These are phyloP conservation scores for Fusarium sp. DNA, from an alignment of 2,329 filamentous ascomycete genomes.

Conservation along the genomic window DNA sequence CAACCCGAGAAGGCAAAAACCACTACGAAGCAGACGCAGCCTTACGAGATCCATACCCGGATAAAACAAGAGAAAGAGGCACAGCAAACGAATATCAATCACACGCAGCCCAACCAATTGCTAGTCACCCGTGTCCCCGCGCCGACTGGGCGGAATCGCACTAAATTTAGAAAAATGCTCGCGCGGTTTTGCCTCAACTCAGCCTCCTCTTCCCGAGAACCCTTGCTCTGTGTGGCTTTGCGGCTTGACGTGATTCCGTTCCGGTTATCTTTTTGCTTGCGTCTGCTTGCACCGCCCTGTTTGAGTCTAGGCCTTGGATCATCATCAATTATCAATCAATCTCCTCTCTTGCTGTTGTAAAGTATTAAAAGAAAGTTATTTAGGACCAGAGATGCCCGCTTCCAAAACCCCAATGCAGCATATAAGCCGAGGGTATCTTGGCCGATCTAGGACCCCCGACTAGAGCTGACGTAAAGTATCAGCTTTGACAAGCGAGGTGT, in stretches of 20 bases:
- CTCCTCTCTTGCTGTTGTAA: background rate
- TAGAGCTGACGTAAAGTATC: background rate
- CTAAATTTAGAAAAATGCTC: constrained; percentile 43
- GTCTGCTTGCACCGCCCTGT: constrained; percentile 11
- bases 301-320: background rate
- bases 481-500: background rate
- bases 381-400: background rate
- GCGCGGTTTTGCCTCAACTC: constrained; percentile 36
- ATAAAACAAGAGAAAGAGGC: background rate
- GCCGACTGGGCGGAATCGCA: constrained; percentile 17
- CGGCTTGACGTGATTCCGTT: constrained; percentile 24
- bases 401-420: background rate
- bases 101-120: constrained; percentile 31
- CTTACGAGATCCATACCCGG: background rate
- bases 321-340: background rate
- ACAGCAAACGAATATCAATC: background rate
- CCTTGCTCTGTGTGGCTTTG: background rate
- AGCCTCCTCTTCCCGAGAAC: constrained; percentile 23
- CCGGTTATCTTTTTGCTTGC: constrained; percentile 1
- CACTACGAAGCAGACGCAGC: background rate
- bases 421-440: background rate
- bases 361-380: background rate
- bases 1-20: background rate
- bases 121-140: constrained; percentile 16
- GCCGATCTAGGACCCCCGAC: background rate